A percentile compares a stretch with the other conserved stretches of the same genome.
Conservation (phyloP, 306 rosid genomes). For the Mimosa bimucronata region DNA sequence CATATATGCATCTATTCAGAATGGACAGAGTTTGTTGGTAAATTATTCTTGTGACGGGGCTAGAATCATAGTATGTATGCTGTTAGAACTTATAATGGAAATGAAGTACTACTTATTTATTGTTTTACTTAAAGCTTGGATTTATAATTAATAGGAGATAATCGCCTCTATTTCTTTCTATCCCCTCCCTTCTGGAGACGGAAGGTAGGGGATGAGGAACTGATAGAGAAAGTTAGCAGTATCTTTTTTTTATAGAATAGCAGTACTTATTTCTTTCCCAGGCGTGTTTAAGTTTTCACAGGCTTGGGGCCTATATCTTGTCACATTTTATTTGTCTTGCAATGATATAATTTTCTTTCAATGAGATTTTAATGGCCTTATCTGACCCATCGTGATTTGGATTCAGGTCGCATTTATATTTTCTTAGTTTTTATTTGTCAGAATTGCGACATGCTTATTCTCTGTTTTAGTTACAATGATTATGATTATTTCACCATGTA, state of each 20-base stretch:
- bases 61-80: neutral
- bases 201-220: neutral
- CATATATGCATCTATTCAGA: slow-evolving; percentile 1
- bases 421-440: neutral
- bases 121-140: neutral
- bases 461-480: neutral
- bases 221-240: neutral
- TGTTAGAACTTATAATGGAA: neutral
- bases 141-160: neutral
- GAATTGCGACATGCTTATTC: slow-evolving; percentile 2
- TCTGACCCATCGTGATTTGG: neutral
- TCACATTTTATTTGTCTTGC: neutral
- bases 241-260: too few relatives aligned
- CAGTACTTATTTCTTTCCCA: neutral
- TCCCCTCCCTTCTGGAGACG: neutral
- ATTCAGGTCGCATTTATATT: neutral
- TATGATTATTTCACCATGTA: neutral
- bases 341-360: neutral
- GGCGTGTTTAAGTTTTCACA: slow-evolving; percentile 3
- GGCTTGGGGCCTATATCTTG: neutral
- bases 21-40: neutral
- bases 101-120: neutral
- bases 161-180: neutral
- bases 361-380: neutral
- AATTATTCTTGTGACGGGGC: neutral